Base-by-base conservation (phyloP, 2,329 filamentous ascomycete species). In the Clarireedia sp. region DNA sequence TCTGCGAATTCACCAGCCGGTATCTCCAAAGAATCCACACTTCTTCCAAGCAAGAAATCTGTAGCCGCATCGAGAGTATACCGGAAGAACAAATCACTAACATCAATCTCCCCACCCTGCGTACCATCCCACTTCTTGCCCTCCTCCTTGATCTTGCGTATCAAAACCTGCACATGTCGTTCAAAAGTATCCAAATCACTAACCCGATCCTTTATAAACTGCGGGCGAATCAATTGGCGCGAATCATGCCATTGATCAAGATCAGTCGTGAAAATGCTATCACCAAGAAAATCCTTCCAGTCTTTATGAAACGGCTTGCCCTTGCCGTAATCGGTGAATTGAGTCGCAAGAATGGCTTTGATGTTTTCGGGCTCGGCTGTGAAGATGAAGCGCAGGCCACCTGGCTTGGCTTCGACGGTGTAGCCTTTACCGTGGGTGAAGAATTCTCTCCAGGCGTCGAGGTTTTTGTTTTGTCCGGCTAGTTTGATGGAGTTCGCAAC, bases 311-410 rank as follows among this genome's bases (percentile, higher is more conserved):
- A 95, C 21, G 75, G 71, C 59, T 82, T 72, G 6, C 90, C 90
- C 68, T 96, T 90, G 64, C 90, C 91, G 67, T 85, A 96, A 66
- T 95, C 88, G 41, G 73, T 72, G 67, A 96, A 96, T 67, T 96
- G 89, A 1, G 86, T 87, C 0, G 90, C 88, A n/a, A 96, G 76
- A 21, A 96, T 78, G 5, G 91, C 89, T 70, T 96, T 95, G 74
- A 95, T 87, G 67, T 96, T 96, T 66, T 95, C 89, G 0, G 87
- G 87, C 62, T 96, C 90, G 5, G 81, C 80, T 0, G 91, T 96
- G 66, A 94, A 78, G 57, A 95, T 69, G 8, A 59, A 45, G 7
- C 65, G 61, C 5, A 59, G 57, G 16, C 65, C 63, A 16, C 51
- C 63, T 10, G 60, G 60, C 7, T 43, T 36, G 10, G 73, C 69